A percentile compares a stretch with the other conserved stretches of the same genome.
phyloP scores from a whole-genome alignment of 805 yeast species.

The Metschnikowia shivogae region DNA sequence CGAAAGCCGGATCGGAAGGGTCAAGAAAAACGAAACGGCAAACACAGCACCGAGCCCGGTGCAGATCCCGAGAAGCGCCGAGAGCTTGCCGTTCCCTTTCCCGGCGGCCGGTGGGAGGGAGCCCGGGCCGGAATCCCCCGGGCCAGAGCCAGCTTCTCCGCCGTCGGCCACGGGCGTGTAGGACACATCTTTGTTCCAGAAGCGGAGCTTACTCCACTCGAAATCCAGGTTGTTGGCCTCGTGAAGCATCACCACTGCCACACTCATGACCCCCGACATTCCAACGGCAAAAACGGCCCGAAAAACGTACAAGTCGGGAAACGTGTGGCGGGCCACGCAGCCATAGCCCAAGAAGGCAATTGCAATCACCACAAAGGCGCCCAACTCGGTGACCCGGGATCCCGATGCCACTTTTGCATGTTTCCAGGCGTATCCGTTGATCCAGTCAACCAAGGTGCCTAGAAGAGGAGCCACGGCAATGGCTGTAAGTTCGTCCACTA shows the following conservation, averaged over 20 bases:
- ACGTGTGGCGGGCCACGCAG: slow-evolving; percentile 27
- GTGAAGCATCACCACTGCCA: slow-evolving; percentile 58
- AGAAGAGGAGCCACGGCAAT: slow-evolving; percentile 54
- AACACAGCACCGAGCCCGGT: slow-evolving; percentile 68
- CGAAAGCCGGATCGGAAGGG: slow-evolving; percentile 53
- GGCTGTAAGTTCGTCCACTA: slow-evolving; percentile 57
- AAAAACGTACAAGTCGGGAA: slow-evolving; percentile 47
- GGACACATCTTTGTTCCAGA: slow-evolving; percentile 18
- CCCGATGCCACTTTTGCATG: slow-evolving; percentile 34
- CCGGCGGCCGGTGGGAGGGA: background rate
- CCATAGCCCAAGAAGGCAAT: slow-evolving; percentile 49
- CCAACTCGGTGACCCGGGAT: slow-evolving; percentile 47
- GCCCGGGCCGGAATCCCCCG: background rate
- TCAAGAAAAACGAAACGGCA: slow-evolving; percentile 51
- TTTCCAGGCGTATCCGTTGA: slow-evolving; percentile 23
- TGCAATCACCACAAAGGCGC: slow-evolving; percentile 48
- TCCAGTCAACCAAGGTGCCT: slow-evolving; percentile 59
- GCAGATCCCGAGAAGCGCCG: slow-evolving; percentile 58
- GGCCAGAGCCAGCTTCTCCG: background rate
- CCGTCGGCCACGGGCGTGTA: background rate
- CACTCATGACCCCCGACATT: slow-evolving; percentile 49
- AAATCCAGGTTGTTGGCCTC: slow-evolving; percentile 49
- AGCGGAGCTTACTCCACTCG: slow-evolving; percentile 22
- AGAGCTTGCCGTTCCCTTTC: slow-evolving; percentile 43
- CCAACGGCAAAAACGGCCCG: slow-evolving; percentile 61